Conservation (phyloP, 352 stramenopile species). For the Globisporangium sylvaticum region DNA sequence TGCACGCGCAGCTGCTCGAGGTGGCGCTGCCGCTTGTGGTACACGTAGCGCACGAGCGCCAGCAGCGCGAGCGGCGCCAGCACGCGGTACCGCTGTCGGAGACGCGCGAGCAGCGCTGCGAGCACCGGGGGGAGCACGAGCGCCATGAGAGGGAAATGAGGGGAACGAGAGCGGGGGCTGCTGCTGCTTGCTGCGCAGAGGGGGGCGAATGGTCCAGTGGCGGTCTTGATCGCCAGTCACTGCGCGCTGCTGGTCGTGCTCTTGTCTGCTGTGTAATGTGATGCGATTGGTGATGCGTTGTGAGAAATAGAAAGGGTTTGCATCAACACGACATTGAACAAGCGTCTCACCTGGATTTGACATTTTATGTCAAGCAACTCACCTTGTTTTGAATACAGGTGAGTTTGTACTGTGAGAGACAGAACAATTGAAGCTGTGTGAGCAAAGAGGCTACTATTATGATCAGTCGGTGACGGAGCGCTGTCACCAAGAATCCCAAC, state of each 20-base stretch:
- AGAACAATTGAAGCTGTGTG: neutral
- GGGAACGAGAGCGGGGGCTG: neutral
- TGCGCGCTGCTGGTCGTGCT: neutral
- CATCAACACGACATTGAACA: neutral
- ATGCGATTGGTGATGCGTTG: neutral
- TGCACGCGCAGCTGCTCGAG: constrained; percentile 39
- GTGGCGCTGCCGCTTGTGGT: constrained; percentile 38
- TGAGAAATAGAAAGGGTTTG: neutral
- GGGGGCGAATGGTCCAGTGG: too few species aligned
- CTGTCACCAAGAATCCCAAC: neutral
- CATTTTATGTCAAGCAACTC: neutral
- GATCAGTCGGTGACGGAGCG: neutral
- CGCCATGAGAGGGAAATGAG: neutral
- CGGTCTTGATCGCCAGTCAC: too few species aligned
- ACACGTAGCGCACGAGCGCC: constrained; percentile 40
- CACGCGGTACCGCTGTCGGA: constrained; percentile 30
- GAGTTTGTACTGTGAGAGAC: neutral
- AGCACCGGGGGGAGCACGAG: constrained; percentile 15
- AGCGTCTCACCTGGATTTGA: neutral
- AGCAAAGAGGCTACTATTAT: neutral
- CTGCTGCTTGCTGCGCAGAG: neutral
- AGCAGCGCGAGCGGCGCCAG: constrained; percentile 35
- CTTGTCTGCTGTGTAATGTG: neutral
- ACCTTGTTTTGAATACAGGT: too few species aligned
- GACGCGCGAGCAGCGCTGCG: constrained; percentile 20